Conservation (phyloP, 2,329 filamentous ascomycete genomes). For the Metarhizium robertsii region DNA sequence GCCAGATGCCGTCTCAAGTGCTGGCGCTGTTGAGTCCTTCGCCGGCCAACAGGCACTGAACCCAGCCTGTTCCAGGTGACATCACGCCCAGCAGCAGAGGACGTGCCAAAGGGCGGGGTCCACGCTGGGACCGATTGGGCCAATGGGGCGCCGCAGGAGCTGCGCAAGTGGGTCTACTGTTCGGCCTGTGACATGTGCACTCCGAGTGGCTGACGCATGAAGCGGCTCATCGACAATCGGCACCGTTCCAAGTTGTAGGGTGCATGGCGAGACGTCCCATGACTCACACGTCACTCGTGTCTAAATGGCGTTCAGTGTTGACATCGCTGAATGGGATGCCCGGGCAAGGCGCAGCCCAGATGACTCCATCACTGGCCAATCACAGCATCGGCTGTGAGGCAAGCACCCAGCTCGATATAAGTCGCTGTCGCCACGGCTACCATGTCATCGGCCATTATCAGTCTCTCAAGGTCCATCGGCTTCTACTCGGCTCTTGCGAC, state of each 20-base stretch:
- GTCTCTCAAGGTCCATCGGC: not conserved
- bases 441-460: not conserved
- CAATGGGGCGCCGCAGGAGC: too few species aligned
- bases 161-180: too few species aligned
- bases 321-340: not conserved
- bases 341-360: conserved; percentile 6
- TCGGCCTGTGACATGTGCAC: not conserved
- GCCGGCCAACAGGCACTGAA: too few species aligned
- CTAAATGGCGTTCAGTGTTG: not conserved
- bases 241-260: not conserved
- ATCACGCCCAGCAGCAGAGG: too few species aligned
- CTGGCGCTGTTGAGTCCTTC: too few species aligned
- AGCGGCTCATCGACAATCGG: not conserved
- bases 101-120: too few species aligned
- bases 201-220: not conserved
- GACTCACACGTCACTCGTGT: not conserved
- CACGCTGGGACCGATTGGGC: too few species aligned
- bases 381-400: conserved; percentile 1
- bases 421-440: not conserved
- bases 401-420: conserved; percentile 1
- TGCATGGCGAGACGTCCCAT: not conserved
- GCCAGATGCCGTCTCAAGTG: too few species aligned
- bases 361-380: conserved; percentile 15
- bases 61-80: too few species aligned
- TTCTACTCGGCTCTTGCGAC: not conserved